Conservation (phyloP, 768 basidiomycete genomes). For the Boletellus ananiceps region DNA sequence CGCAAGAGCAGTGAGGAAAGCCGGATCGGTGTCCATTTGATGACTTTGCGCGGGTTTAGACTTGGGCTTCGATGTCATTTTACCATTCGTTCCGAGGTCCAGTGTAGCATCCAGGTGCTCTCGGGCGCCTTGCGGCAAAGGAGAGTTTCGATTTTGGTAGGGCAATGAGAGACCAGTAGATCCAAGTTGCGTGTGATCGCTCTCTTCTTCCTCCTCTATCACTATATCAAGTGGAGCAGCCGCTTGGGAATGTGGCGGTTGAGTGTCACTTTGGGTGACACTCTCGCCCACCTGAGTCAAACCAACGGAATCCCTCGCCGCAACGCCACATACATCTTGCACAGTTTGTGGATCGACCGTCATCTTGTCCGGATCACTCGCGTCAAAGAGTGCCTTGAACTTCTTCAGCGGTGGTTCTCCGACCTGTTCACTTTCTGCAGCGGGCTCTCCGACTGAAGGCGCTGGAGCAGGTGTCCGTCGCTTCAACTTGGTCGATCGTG, state of each 20-base stretch:
- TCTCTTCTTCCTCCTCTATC: constrained; percentile 53
- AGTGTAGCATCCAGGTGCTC: not conserved
- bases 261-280: constrained; percentile 26
- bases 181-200: constrained; percentile 9
- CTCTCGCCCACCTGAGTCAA: constrained; percentile 18
- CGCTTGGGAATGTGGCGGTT: constrained; percentile 6
- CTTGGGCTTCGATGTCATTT: constrained; percentile 9
- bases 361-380: constrained; percentile 49
- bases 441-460: constrained; percentile 15
- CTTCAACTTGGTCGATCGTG: constrained; percentile 45
- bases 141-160: constrained; percentile 1
- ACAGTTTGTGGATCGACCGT: constrained; percentile 20
- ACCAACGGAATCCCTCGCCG: constrained; percentile 10
- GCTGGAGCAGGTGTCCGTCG: constrained; percentile 43
- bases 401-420: constrained; percentile 61
- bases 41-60: constrained; percentile 1
- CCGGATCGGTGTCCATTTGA: constrained; percentile 52
- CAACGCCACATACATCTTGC: constrained; percentile 10
- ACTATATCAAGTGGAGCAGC: constrained; percentile 30
- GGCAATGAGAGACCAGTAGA: not conserved
- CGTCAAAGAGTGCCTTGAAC: constrained; percentile 68
- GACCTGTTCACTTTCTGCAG: constrained; percentile 12
- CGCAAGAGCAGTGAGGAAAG: constrained; percentile 69
- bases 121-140: not conserved
- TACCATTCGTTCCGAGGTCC: constrained; percentile 26